Evolutionary conservation across 768 basidiomycete species (phyloP).

Genomic region (Trametes cubensis): DNA sequence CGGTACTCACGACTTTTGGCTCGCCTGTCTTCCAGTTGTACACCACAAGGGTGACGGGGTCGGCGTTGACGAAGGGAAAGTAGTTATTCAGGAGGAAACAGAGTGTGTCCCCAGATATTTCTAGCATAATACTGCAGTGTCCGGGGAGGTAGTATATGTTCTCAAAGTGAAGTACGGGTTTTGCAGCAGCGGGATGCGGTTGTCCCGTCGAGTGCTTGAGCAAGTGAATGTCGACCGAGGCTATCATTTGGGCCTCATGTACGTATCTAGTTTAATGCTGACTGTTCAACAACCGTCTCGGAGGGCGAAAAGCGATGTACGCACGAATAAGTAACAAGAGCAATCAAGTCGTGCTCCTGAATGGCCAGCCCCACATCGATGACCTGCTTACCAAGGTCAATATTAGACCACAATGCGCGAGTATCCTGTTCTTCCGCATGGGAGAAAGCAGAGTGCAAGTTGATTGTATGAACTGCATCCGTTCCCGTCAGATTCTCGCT

Average conservation of each 20-base stretch:
- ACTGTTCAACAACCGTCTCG: no score
- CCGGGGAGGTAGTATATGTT: conserved; percentile 21
- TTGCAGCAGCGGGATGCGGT: conserved; percentile 27
- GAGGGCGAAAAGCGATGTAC: background rate
- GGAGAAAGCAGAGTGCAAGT: conserved; percentile 10
- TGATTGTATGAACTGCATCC: conserved; percentile 14
- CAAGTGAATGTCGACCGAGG: conserved; percentile 26
- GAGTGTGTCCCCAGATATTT: conserved; percentile 29
- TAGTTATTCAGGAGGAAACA: conserved; percentile 28
- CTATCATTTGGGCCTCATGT: conserved; percentile 12
- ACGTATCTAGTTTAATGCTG: conserved; percentile 6
- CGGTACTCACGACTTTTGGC: conserved; percentile 26
- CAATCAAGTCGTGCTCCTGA: conserved; percentile 31
- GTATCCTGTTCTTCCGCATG: background rate
- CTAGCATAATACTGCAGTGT: conserved; percentile 26
- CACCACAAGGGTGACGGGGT: conserved; percentile 18
- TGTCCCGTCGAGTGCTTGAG: conserved; percentile 25
- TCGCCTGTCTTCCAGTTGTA: conserved; percentile 36
- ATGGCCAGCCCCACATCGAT: conserved; percentile 30
- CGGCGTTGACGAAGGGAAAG: conserved; percentile 19
- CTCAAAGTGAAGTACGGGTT: conserved; percentile 23
- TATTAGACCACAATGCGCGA: conserved; percentile 16
- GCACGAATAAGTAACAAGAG: conserved; percentile 27
- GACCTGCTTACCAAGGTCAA: conserved; percentile 25
- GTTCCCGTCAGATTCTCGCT: conserved; percentile 11